phyloP scores from a whole-genome alignment of 2,329 filamentous ascomycete species.

The Colletotrichum lindemuthianum region DNA sequence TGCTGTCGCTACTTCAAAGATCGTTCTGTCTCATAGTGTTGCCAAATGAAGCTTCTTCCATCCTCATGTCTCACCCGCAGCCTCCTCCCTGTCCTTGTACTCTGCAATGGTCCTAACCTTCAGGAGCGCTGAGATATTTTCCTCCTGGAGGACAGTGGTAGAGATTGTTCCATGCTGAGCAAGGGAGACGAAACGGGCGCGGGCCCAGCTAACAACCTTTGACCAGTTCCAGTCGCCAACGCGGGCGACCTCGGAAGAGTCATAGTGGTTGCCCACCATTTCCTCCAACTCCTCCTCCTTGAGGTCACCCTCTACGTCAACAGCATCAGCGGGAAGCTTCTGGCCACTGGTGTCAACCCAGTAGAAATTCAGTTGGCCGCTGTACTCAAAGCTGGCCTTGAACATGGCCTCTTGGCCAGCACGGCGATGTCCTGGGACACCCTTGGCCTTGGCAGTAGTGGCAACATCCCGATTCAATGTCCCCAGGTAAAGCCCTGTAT shows the following conservation, averaged over 20 bases:
- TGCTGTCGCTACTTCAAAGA: no score
- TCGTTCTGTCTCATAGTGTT: no score
- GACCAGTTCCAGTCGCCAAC: constrained; percentile 24
- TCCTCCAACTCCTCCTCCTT: neutral
- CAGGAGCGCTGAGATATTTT: no score
- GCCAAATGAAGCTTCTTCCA: no score
- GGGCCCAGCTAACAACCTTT: constrained; percentile 24
- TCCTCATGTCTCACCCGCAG: no score
- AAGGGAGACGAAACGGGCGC: constrained; percentile 10
- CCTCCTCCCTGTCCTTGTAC: no score
- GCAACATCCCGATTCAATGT: constrained; percentile 24
- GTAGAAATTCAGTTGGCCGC: constrained; percentile 11
- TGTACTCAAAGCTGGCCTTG: constrained; percentile 18
- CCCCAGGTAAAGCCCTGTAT: constrained; percentile 18
- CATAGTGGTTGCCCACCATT: constrained; percentile 14
- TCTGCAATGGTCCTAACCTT: no score
- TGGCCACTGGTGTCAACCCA: constrained; percentile 29
- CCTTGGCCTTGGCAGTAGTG: neutral
- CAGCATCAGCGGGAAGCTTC: constrained; percentile 1
- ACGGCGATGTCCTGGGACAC: constrained; percentile 16
- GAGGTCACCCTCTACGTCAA: constrained; percentile 15
- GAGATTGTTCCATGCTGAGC: neutral
- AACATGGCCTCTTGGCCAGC: constrained; percentile 11
- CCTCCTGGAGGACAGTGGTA: neutral
- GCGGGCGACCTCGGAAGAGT: constrained; percentile 19